Evolutionary conservation across 768 basidiomycete species (phyloP), one percentile per base, ranked within the genome.

Genomic region (Pisolithus sp.): DNA sequence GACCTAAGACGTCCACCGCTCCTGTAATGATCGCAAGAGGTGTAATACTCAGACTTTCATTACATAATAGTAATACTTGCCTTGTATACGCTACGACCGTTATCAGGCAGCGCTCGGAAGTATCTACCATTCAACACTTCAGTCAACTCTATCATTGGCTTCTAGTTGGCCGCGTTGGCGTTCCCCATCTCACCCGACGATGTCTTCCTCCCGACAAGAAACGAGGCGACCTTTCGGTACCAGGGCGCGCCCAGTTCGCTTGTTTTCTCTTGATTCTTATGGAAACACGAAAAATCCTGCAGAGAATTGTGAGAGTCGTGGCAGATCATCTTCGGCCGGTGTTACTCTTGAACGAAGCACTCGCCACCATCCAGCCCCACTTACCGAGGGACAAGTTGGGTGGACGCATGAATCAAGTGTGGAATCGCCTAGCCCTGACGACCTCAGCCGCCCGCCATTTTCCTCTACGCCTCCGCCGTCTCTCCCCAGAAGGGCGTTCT

Each of bases 231-330:
- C 47, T 12, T 24, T 21, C 0, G 47, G 47, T 10, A 15, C 42
- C 15, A 53, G 26, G 30, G 2, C 43, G 9, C 52, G 39, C 12
- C 48, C 40, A 56, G 57, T 58, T 15, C 58, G 62, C 7, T 30
- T 66, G 8, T 62, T 62, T 42, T 66, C 65, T 3, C 61, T 62
- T 40, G 62, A 66, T 41, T 63, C 62, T 18, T 31, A 44, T 17
- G 31, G 62, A 61, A 57, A 48, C 56, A 36, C 51, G 50, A 2
- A 57, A 58, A 28, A 53, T 41, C 39, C 48, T 30, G 36, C 12
- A 12, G 41, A 7, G 20, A 24, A 9, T 17, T 24, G 23, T 23
- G 23, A 15, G 30, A 17, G 43, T 28, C 43, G 43, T 15, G 8
- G 13, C 24, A 17, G 13, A 15, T 24, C 43, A 30, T 45, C 26